Conservation (phyloP, 2,329 filamentous ascomycete species). For the Colletotrichum navitas region DNA sequence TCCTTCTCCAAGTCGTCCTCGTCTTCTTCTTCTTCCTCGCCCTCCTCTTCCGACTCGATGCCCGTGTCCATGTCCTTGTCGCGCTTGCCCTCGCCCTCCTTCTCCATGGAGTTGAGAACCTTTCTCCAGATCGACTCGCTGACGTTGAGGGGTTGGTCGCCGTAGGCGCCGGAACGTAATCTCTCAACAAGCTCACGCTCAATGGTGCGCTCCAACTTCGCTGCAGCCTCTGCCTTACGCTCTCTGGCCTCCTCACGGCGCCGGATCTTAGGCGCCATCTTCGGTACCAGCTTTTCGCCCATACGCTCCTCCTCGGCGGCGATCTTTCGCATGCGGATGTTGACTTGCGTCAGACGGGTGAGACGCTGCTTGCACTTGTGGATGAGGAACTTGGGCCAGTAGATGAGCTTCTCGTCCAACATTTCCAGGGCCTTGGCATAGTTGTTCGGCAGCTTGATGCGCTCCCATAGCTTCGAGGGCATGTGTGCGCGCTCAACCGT, state of each 20-base stretch:
- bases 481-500: constrained; percentile 89
- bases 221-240: constrained; percentile 82
- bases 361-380: constrained; percentile 98
- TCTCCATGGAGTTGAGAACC: constrained; percentile 91
- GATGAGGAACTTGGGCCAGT: constrained; percentile 93
- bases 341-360: constrained; percentile 91
- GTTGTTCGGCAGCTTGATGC: constrained; percentile 89
- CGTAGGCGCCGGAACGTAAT: constrained; percentile 91
- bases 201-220: constrained; percentile 95
- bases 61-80: constrained; percentile 93
- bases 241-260: constrained; percentile 81
- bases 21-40: constrained; percentile 73
- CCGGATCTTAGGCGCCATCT: constrained; percentile 90
- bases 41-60: constrained; percentile 81
- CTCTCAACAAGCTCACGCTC: constrained; percentile 95
- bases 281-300: constrained; percentile 89
- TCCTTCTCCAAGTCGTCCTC: constrained; percentile 77
- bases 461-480: constrained; percentile 94
- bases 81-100: constrained; percentile 82
- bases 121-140: constrained; percentile 98
- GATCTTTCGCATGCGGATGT: constrained; percentile 82
- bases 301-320: constrained; percentile 90
- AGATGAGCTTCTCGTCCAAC: constrained; percentile 87
- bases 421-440: constrained; percentile 91
- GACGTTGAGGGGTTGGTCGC: constrained; percentile 93